Evolutionary conservation across 495 filamentous ascomycete genomes (phyloP).

Genomic region (Chaetomidium leptoderma): DNA sequence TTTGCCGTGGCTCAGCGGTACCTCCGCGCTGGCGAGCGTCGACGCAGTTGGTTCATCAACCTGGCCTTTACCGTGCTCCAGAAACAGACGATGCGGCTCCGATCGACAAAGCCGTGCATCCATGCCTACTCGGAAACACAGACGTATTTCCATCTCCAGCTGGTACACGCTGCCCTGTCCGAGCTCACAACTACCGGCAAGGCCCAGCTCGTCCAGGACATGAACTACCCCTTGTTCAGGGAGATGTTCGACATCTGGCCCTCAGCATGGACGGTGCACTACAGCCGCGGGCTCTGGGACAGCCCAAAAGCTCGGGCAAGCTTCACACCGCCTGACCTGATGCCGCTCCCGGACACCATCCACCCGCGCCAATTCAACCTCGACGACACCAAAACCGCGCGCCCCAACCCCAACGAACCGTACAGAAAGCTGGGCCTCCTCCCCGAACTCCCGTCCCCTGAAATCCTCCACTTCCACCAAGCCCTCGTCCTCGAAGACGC

Average conservation of each 20-base stretch:
- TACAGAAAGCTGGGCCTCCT: constrained; percentile 15
- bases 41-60: constrained; percentile 26
- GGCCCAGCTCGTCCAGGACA: not conserved
- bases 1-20: constrained; percentile 22
- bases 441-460: constrained; percentile 23
- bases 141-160: constrained; percentile 23
- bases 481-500: constrained; percentile 21
- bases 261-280: constrained; percentile 17
- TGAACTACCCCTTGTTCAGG: constrained; percentile 19
- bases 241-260: constrained; percentile 12
- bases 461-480: constrained; percentile 23
- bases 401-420: not conserved
- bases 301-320: constrained; percentile 15
- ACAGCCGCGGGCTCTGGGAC: constrained; percentile 20
- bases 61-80: constrained; percentile 18
- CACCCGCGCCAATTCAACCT: too few relatives aligned
- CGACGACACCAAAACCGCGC: not conserved
- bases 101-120: constrained; percentile 7
- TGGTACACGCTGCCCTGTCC: constrained; percentile 21
- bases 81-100: constrained; percentile 13
- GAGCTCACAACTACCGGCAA: not conserved
- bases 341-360: constrained; percentile 18
- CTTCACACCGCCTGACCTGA: constrained; percentile 23
- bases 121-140: constrained; percentile 20
- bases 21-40: constrained; percentile 12